Conservation (phyloP, 768 basidiomycete genomes). For the Leucogyrophana mollusca region DNA sequence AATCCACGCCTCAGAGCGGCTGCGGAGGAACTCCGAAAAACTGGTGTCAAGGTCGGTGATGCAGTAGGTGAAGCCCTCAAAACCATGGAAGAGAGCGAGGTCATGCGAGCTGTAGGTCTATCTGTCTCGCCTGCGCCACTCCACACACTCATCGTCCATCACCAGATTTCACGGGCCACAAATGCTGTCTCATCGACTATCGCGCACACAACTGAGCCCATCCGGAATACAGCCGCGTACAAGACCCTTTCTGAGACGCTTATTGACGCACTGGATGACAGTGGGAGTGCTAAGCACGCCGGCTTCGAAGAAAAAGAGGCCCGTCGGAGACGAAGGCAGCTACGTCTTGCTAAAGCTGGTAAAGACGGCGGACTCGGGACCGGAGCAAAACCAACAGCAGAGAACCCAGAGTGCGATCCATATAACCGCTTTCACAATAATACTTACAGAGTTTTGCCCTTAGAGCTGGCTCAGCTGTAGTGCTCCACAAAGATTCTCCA, state of each 20-base stretch:
- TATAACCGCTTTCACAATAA: not conserved
- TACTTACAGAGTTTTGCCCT: not conserved
- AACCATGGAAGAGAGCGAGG: constrained; percentile 92
- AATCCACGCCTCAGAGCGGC: constrained; percentile 91
- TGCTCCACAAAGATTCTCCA: constrained; percentile 80
- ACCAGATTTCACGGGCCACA: constrained; percentile 81
- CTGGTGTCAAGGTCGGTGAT: constrained; percentile 90
- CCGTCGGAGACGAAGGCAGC: constrained; percentile 75
- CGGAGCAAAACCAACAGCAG: constrained; percentile 50
- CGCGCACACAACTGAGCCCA: constrained; percentile 90
- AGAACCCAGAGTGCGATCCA: constrained; percentile 73
- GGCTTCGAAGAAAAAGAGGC: constrained; percentile 96
- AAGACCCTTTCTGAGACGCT: constrained; percentile 87
- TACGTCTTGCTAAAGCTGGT: constrained; percentile 83
- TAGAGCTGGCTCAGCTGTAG: constrained; percentile 85
- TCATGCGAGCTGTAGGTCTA: constrained; percentile 78
- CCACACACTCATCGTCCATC: not conserved
- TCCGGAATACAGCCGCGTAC: constrained; percentile 94
- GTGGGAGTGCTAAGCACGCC: constrained; percentile 88
- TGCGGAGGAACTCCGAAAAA: constrained; percentile 87
- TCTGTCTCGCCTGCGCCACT: not conserved
- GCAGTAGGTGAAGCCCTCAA: constrained; percentile 91
- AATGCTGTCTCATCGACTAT: constrained; percentile 85
- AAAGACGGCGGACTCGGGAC: constrained; percentile 58
- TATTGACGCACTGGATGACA: constrained; percentile 91